Evolutionary conservation across 2,329 filamentous ascomycete genomes (phyloP).

Genomic region (Pseudogymnoascus sp.): DNA sequence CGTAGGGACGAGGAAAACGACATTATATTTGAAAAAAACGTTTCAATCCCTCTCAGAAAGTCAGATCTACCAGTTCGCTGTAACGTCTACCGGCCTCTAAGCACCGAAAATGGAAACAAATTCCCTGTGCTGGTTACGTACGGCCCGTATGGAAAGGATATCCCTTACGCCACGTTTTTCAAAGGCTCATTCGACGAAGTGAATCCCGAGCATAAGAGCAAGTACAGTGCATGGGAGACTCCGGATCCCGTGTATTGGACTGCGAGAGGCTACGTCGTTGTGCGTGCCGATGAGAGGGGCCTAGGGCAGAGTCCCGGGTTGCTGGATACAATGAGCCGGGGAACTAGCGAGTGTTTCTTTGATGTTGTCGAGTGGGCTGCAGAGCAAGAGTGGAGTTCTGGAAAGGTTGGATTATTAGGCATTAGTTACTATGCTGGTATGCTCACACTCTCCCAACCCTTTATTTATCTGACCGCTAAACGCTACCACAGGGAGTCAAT

Average conservation of each 20-base stretch:
- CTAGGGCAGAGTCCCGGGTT: conserved; percentile 28
- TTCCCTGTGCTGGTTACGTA: conserved; percentile 50
- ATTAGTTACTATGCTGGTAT: conserved; percentile 38
- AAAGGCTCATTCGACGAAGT: conserved; percentile 37
- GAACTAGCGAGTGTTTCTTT: conserved; percentile 39
- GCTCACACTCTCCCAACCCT: background rate
- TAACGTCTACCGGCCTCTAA: background rate
- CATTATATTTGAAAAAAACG: background rate
- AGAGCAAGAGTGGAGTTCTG: conserved; percentile 38
- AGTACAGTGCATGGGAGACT: conserved; percentile 32
- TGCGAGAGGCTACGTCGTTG: conserved; percentile 28
- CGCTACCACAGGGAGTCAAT: conserved; percentile 14
- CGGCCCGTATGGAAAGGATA: conserved; percentile 67
- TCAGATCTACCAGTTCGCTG: background rate
- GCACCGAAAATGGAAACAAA: background rate
- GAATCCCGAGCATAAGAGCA: conserved; percentile 29
- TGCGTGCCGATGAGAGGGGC: conserved; percentile 36
- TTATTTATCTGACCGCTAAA: conserved; percentile 16
- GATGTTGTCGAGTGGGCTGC: conserved; percentile 41
- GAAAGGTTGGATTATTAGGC: conserved; percentile 39
- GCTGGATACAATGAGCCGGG: conserved; percentile 41
- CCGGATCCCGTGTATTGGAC: conserved; percentile 33
- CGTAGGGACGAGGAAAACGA: conserved; percentile 3
- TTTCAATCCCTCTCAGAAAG: background rate
- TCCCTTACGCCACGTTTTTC: conserved; percentile 50